Evolutionary conservation across 1,284 basidiomycete species (phyloP).

Genomic region (Clitocybe nebularis): DNA sequence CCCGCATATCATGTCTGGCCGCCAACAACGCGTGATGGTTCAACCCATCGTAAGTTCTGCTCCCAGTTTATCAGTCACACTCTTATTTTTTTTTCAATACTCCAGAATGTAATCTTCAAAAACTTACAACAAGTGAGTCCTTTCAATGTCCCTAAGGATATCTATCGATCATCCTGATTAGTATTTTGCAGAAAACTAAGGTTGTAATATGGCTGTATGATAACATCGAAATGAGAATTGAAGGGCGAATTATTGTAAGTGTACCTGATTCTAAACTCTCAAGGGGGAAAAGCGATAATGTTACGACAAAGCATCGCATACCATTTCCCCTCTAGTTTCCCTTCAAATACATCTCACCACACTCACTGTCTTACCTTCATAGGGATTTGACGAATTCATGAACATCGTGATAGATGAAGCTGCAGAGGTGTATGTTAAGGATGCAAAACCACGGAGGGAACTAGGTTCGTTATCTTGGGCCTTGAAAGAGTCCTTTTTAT

Average conservation of each 20-base stretch:
- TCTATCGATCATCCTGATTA: slow-evolving; percentile 6
- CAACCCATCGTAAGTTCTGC: slow-evolving; percentile 83
- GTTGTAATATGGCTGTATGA: slow-evolving; percentile 97
- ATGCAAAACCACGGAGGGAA: slow-evolving; percentile 78
- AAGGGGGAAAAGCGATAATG: not conserved
- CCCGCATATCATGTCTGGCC: slow-evolving; percentile 73
- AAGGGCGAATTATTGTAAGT: slow-evolving; percentile 94
- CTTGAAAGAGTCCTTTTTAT: slow-evolving; percentile 4
- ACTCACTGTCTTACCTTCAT: slow-evolving; percentile 14
- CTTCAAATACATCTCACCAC: too few relatives aligned
- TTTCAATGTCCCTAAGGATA: not conserved
- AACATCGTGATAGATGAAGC: slow-evolving; percentile 97
- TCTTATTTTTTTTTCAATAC: slow-evolving; percentile 17
- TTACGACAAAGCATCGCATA: not conserved
- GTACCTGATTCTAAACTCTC: slow-evolving; percentile 4
- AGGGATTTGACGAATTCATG: slow-evolving; percentile 99
- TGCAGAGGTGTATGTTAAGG: slow-evolving; percentile 88
- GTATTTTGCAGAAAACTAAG: slow-evolving; percentile 63
- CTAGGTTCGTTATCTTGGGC: slow-evolving; percentile 49
- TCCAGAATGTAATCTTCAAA: slow-evolving; percentile 97
- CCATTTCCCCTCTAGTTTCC: not conserved
- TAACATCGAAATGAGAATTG: slow-evolving; percentile 94
- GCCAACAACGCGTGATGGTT: slow-evolving; percentile 95
- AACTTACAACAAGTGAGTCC: slow-evolving; percentile 80
- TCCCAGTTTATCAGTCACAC: slow-evolving; percentile 11